Evolutionary conservation across 129 eudicot genomes (phyloP).

Genomic region (Sambucus nigra): DNA sequence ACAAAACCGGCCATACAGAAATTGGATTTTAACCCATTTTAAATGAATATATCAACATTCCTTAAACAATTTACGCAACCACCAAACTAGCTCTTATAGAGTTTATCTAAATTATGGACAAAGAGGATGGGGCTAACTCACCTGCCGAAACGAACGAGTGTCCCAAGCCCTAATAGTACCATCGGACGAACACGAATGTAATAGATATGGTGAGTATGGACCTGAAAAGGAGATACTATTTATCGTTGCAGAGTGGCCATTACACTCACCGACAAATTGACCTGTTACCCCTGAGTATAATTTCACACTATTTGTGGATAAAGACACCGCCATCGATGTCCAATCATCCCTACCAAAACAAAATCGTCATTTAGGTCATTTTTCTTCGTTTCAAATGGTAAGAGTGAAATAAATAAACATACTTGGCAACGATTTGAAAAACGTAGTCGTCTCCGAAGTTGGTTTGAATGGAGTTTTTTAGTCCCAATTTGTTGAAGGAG

Average conservation of each 20-base stretch:
- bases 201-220: constrained; percentile 26
- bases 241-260: constrained; percentile 51
- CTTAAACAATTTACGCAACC: too few species aligned
- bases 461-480: constrained; percentile 75
- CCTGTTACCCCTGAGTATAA: constrained; percentile 75
- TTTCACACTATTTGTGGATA: constrained; percentile 70
- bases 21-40: too few species aligned
- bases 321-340: constrained; percentile 88
- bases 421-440: constrained; percentile 75
- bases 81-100: too few species aligned
- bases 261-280: constrained; percentile 66
- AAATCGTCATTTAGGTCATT: neutral
- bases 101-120: neutral
- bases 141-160: constrained; percentile 74
- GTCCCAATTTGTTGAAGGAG: constrained; percentile 39
- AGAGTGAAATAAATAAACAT: neutral
- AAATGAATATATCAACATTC: neutral
- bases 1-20: too few species aligned
- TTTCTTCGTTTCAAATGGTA: neutral
- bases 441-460: constrained; percentile 96
- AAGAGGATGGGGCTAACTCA: neutral
- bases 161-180: constrained; percentile 88
- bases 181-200: constrained; percentile 81
- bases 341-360: constrained; percentile 57
- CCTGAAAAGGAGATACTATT: constrained; percentile 51